Percentiles rank a stretch among this genome's conserved stretches.
Evolutionary conservation across 106 monocot species (phyloP).

Genomic region (Dioscorea dumetorum): DNA sequence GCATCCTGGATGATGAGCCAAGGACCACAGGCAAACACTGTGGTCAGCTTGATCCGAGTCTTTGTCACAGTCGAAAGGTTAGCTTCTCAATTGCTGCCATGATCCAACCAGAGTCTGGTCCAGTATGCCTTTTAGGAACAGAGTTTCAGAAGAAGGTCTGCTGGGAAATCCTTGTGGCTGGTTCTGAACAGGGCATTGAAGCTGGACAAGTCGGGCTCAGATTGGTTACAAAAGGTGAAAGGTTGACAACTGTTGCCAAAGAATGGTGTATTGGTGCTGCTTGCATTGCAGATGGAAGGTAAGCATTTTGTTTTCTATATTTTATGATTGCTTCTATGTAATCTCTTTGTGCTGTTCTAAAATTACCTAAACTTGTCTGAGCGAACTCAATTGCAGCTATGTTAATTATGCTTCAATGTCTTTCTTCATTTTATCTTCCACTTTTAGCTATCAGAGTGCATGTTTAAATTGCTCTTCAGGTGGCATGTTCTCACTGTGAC

Average conservation of each 20-base stretch:
- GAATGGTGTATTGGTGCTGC: slow-evolving; percentile 90
- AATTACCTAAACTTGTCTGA: no score
- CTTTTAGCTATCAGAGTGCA: background rate
- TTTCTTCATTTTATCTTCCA: background rate
- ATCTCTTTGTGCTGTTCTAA: no score
- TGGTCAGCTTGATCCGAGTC: slow-evolving; percentile 64
- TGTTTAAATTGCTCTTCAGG: slow-evolving; percentile 36
- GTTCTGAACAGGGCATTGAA: slow-evolving; percentile 98
- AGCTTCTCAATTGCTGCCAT: slow-evolving; percentile 75
- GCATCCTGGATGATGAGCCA: slow-evolving; percentile 97
- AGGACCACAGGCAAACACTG: slow-evolving; percentile 67
- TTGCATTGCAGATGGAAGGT: slow-evolving; percentile 98
- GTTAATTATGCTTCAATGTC: no score
- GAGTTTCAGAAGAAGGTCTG: slow-evolving; percentile 87
- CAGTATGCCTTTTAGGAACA: slow-evolving; percentile 91
- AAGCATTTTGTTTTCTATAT: background rate
- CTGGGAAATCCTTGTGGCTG: slow-evolving; percentile 94
- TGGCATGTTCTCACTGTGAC: slow-evolving; percentile 96
- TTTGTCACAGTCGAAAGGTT: slow-evolving; percentile 53
- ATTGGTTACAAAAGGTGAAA: slow-evolving; percentile 79
- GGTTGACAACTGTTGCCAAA: slow-evolving; percentile 78
- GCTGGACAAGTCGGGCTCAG: slow-evolving; percentile 96
- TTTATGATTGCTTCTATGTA: no score
- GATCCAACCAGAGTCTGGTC: slow-evolving; percentile 95
- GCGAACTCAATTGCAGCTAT: no score